A percentile compares a stretch with the other conserved stretches of the same genome.
These are phyloP conservation scores for Zygosaccharomyces lentus DNA, from an alignment of 805 yeast genomes.

Conservation along the genomic window DNA sequence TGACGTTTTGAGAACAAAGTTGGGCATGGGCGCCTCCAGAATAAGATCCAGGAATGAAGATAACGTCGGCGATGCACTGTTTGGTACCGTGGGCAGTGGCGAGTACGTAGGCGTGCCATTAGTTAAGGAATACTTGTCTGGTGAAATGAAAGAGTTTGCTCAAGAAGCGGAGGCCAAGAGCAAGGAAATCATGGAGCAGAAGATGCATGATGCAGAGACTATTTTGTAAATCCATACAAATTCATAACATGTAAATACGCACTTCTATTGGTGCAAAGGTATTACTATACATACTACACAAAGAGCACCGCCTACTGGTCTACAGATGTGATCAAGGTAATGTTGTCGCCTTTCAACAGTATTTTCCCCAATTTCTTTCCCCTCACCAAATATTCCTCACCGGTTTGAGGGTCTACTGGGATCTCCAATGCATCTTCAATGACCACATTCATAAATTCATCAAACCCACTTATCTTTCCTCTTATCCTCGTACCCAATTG, in stretches of 20 bases:
- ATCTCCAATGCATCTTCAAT: conserved; percentile 63
- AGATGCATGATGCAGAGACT: conserved; percentile 15
- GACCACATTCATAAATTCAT: conserved; percentile 90
- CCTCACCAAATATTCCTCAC: conserved; percentile 22
- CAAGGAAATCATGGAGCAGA: conserved; percentile 12
- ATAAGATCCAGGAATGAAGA: conserved; percentile 23
- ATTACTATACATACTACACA: conserved; percentile 1
- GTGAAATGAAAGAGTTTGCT: conserved; percentile 32
- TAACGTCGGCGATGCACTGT: conserved; percentile 34
- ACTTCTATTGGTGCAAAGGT: conserved; percentile 9
- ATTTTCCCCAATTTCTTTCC: conserved; percentile 62
- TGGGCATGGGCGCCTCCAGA: conserved; percentile 20
- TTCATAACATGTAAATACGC: conserved; percentile 1
- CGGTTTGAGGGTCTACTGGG: conserved; percentile 43
- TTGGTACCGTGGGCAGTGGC: conserved; percentile 36
- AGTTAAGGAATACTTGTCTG: conserved; percentile 36
- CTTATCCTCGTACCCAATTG: conserved; percentile 72
- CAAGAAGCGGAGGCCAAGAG: conserved; percentile 22
- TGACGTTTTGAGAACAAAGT: conserved; percentile 19
- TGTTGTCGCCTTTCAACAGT: conserved; percentile 88
- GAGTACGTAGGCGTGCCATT: conserved; percentile 34
- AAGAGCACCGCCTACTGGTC: conserved; percentile 6
- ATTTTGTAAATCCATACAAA: conserved; percentile 11
- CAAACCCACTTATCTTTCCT: conserved; percentile 88
- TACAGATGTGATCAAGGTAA: conserved; percentile 57